Percentiles rank a stretch among this genome's conserved stretches.
phyloP scores from a whole-genome alignment of 306 rosid species.

The Fragaria ananassa region DNA sequence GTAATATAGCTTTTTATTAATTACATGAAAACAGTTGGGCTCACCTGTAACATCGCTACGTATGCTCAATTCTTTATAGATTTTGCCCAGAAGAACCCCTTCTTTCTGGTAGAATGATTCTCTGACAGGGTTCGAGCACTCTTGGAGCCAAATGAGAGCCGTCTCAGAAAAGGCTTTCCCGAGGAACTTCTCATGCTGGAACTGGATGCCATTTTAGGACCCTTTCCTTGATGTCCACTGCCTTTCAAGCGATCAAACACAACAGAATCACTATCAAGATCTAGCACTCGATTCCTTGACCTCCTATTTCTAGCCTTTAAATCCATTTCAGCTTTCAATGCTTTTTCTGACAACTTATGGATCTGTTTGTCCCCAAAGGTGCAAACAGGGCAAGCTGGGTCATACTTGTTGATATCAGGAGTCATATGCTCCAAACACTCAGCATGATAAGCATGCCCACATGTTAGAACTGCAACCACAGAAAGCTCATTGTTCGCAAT shows the following conservation, averaged over 20 bases:
- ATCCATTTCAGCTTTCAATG: conserved; percentile 70
- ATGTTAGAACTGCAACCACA: conserved; percentile 72
- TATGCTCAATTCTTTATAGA: conserved; percentile 56
- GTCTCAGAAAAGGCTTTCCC: conserved; percentile 70
- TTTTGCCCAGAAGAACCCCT: conserved; percentile 93
- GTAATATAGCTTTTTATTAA: conserved; percentile 8
- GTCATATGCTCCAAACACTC: conserved; percentile 89
- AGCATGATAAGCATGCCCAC: conserved; percentile 88
- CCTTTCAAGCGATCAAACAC: conserved; percentile 48
- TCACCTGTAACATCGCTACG: conserved; percentile 49
- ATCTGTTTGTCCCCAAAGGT: conserved; percentile 75
- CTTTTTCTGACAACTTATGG: conserved; percentile 59
- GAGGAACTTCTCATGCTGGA: conserved; percentile 59
- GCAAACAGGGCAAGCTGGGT: conserved; percentile 86
- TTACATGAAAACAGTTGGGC: conserved; percentile 19
- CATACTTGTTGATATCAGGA: conserved; percentile 69
- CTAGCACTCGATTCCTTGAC: conserved; percentile 57
- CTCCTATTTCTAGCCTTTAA: conserved; percentile 58
- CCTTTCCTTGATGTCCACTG: conserved; percentile 42
- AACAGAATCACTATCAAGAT: conserved; percentile 50
- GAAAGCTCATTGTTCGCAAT: conserved; percentile 34
- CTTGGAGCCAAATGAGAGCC: conserved; percentile 85
- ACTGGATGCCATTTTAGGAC: conserved; percentile 52
- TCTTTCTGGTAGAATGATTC: conserved; percentile 55
- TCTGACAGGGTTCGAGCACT: conserved; percentile 50